Base-by-base conservation (phyloP, 192 early-diverging fungal species). In the Cetraspora pellucida region DNA sequence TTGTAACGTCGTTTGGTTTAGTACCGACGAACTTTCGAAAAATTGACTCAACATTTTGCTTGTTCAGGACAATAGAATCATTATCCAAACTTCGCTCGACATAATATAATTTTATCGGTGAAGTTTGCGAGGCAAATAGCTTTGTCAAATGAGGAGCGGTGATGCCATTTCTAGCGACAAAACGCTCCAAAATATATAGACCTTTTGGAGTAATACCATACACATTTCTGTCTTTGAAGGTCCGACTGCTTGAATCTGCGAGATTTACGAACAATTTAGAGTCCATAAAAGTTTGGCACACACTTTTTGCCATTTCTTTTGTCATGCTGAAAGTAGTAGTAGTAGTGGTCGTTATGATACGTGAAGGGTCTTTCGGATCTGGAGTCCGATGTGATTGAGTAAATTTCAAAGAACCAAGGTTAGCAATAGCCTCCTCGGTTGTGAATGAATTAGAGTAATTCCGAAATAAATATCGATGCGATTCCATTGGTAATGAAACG, bases 301-400 rank as follows among this genome's bases (percentile, higher is more conserved):
- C 67, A 52, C 78, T 84, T 60, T 85, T 87, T 47, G 87, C 86
- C 87, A 89, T 87, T 43, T 88, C 87, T 30, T 79, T 54, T 14
- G 84, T 81, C 80, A 89, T 85, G 13, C 83, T 87, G 61, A 89
- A 88, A 11, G 87, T 87, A 2, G 88, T 89, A 4, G 87, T 89
- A 10, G 83, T 84, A 0, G 87, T 86, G 14, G 84, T 86, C 9
- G 84, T 83, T 67, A 85, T 82, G 43, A 81, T 81, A 13, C 81
- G 60, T 14, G 82, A 82, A 1, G 81, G 79, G 60, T 89, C 85
- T 43, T 81, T 81, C 2, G 86, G 86, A 72, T 89, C 88, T 1
- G 85, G 78, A 16, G 71, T 77, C 7, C 81, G 82, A 30, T 79
- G 71, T 45, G 84, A 83, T 71, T 87, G 85, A 2, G 85, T 83